phyloP scores from a whole-genome alignment of 2,329 filamentous ascomycete genomes.

The Nemania sp. region DNA sequence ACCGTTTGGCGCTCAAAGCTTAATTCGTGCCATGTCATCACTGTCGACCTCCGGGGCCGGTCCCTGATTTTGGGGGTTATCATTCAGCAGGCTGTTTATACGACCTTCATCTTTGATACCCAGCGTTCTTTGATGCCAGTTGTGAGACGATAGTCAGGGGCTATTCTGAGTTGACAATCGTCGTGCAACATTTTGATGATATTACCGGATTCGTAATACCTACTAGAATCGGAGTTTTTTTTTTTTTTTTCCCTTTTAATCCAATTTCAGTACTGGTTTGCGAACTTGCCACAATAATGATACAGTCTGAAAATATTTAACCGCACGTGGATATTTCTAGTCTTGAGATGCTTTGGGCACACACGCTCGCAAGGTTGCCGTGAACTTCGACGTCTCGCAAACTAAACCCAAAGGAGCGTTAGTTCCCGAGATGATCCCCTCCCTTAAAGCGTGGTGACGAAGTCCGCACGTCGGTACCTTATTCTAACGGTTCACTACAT shows the following conservation, averaged over 20 bases:
- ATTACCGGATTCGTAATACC: no score
- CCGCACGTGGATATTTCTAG: no score
- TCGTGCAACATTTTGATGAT: not conserved
- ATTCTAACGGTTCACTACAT: no score
- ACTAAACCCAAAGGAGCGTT: conserved; percentile 17
- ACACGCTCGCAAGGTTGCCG: no score
- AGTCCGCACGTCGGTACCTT: no score
- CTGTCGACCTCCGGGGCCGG: not conserved
- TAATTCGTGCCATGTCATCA: conserved; percentile 12
- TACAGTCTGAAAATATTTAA: no score
- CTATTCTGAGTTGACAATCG: not conserved
- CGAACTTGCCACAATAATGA: not conserved
- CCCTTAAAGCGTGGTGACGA: no score
- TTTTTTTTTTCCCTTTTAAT: no score
- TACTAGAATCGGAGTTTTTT: no score
- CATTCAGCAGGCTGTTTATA: not conserved
- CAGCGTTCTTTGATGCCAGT: no score
- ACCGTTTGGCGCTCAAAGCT: conserved; percentile 10
- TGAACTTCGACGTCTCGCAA: conserved; percentile 9
- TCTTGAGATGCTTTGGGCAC: no score
- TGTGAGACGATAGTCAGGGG: not conserved
- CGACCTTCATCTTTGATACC: not conserved
- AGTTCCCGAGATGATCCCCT: conserved; percentile 10
- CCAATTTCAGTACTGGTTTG: conserved; percentile 22
- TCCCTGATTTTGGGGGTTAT: no score